A percentile compares a stretch with the other conserved stretches of the same genome.
phyloP scores from a whole-genome alignment of 2,329 filamentous ascomycete species.

The Cercospora sp. region DNA sequence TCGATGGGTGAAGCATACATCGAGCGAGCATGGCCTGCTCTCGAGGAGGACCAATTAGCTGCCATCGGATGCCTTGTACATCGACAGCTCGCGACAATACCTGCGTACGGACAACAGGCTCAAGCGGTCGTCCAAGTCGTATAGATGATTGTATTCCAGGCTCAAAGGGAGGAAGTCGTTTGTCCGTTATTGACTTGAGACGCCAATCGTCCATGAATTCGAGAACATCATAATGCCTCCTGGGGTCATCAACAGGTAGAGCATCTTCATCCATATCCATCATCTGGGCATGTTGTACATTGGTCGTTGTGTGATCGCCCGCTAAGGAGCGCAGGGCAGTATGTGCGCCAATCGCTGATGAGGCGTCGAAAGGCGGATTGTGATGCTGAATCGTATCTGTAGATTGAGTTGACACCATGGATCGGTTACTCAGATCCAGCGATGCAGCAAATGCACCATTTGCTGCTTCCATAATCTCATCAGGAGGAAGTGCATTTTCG shows the following conservation, averaged over 20 bases:
- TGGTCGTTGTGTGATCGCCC: not conserved
- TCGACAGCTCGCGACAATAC: slow-evolving; percentile 29
- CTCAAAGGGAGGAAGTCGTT: slow-evolving; percentile 24
- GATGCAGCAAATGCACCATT: not conserved
- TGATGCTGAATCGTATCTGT: not conserved
- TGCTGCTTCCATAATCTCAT: not conserved
- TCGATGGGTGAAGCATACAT: slow-evolving; percentile 33
- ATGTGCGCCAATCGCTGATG: not conserved
- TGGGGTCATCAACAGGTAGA: slow-evolving; percentile 33
- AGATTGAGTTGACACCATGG: not conserved
- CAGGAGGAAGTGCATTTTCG: not conserved
- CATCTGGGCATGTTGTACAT: not conserved
- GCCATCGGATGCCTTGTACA: slow-evolving; percentile 42
- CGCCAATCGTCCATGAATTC: slow-evolving; percentile 38
- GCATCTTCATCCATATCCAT: slow-evolving; percentile 30
- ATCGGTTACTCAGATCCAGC: not conserved
- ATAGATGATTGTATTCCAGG: slow-evolving; percentile 27
- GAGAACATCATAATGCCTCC: slow-evolving; percentile 34
- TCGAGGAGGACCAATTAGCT: slow-evolving; percentile 32
- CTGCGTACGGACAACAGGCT: slow-evolving; percentile 24
- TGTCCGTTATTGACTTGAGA: slow-evolving; percentile 27
- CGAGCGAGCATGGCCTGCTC: slow-evolving; percentile 34
- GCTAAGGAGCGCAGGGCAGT: not conserved
- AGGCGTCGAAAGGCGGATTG: not conserved
- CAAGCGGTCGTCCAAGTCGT: slow-evolving; percentile 17